phyloP scores from a whole-genome alignment of 768 basidiomycete species.

The Mycena leptocephala region DNA sequence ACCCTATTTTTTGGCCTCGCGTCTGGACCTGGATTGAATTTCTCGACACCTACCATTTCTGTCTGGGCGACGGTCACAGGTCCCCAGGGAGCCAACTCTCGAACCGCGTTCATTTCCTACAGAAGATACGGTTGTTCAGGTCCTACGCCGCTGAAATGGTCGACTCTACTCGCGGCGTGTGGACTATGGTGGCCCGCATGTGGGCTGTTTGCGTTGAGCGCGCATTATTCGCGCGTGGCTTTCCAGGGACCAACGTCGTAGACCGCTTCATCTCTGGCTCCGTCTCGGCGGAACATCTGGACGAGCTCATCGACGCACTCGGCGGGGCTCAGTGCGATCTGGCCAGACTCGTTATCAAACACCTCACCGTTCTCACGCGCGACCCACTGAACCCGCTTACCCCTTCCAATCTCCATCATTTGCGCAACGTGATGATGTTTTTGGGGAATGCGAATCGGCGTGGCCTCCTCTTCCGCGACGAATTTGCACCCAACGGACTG shows the following conservation, averaged over 20 bases:
- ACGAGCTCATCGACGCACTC: slow-evolving; percentile 1
- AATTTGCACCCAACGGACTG: not conserved
- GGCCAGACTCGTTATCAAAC: not conserved
- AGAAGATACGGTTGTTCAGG: not conserved
- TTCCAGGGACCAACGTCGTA: not conserved
- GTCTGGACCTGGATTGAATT: slow-evolving; percentile 6
- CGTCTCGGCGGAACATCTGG: not conserved
- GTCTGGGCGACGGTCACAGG: not conserved
- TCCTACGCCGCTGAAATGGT: not conserved
- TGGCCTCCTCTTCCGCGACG: not conserved
- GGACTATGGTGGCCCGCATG: slow-evolving; percentile 13
- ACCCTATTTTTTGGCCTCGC: not conserved
- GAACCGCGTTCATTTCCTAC: slow-evolving; percentile 7
- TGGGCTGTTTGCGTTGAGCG: slow-evolving; percentile 5
- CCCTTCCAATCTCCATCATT: not conserved
- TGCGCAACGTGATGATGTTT: not conserved
- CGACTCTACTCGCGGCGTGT: slow-evolving; percentile 5
- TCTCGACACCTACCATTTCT: not conserved
- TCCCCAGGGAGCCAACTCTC: not conserved
- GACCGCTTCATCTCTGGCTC: not conserved
- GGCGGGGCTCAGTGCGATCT: slow-evolving; percentile 1
- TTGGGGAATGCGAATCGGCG: not conserved
- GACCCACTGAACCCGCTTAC: not conserved
- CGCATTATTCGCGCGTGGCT: not conserved
- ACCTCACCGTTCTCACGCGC: not conserved